phyloP scores from a whole-genome alignment of 2,329 filamentous ascomycete species.

The Plenodomus lindquistii region DNA sequence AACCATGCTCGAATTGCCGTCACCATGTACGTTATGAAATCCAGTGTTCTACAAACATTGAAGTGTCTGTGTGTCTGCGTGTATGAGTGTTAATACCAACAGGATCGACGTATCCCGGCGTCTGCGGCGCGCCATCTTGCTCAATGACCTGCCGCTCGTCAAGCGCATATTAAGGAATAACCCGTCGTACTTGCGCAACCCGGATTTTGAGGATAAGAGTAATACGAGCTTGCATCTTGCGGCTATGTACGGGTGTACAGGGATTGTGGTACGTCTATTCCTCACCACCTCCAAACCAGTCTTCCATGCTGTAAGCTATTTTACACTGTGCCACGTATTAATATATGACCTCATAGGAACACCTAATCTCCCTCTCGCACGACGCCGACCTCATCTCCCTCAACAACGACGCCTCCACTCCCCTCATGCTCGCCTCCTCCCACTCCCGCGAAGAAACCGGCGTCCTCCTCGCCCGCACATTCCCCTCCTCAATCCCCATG shows the following conservation, averaged over 20 bases:
- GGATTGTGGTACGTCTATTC: conserved; percentile 58
- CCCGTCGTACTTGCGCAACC: conserved; percentile 74
- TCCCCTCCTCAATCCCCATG: conserved; percentile 65
- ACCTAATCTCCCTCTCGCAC: conserved; percentile 74
- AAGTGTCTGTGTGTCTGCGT: no score
- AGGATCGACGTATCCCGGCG: conserved; percentile 80
- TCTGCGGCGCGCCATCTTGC: conserved; percentile 78
- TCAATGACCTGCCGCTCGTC: conserved; percentile 73
- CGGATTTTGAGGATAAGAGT: conserved; percentile 73
- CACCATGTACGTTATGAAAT: conserved; percentile 31
- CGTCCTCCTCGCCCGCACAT: conserved; percentile 67
- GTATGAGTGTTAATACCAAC: no score
- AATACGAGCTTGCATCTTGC: conserved; percentile 86
- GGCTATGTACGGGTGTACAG: conserved; percentile 69
- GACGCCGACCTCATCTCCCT: conserved; percentile 73
- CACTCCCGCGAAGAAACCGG: conserved; percentile 74
- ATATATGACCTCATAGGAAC: conserved; percentile 45
- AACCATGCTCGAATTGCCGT: conserved; percentile 27
- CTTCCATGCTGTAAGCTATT: no score
- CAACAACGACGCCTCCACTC: conserved; percentile 79
- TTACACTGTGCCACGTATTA: no score
- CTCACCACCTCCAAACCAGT: background rate
- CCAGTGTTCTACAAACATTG: no score
- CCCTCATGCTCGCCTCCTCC: conserved; percentile 75
- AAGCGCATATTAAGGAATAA: conserved; percentile 75